Evolutionary conservation across 1,284 basidiomycete species (phyloP).

Genomic region (Malassezia restricta): DNA sequence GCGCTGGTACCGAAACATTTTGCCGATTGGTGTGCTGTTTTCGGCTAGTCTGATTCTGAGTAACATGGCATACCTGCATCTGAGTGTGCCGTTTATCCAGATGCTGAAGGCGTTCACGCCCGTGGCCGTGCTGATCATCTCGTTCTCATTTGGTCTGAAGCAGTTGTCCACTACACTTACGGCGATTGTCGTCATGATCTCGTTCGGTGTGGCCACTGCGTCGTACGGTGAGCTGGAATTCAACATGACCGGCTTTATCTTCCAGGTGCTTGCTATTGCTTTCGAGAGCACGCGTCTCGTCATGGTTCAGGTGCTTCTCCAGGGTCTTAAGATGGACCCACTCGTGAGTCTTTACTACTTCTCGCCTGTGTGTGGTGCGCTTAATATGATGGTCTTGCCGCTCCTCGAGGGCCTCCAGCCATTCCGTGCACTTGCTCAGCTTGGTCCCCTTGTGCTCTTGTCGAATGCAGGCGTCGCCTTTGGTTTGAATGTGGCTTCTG

Average conservation of each 20-base stretch:
- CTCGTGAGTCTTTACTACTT: constrained; percentile 83
- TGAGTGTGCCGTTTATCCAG: constrained; percentile 85
- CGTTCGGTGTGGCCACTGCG: constrained; percentile 73
- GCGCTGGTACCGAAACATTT: constrained; percentile 57
- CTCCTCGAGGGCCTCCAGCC: constrained; percentile 82
- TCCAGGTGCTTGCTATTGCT: constrained; percentile 49
- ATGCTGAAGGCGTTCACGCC: constrained; percentile 99
- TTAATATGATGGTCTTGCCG: constrained; percentile 72
- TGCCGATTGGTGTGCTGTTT: constrained; percentile 86
- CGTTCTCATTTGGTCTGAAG: constrained; percentile 75
- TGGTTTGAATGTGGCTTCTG: constrained; percentile 79
- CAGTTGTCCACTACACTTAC: constrained; percentile 71
- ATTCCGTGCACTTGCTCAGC: constrained; percentile 60
- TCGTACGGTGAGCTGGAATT: constrained; percentile 77
- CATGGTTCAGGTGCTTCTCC: constrained; percentile 88
- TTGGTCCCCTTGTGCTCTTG: constrained; percentile 67
- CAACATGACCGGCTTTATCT: constrained; percentile 70
- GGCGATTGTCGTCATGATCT: constrained; percentile 82
- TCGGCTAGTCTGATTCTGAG: constrained; percentile 78
- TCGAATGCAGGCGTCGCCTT: constrained; percentile 81
- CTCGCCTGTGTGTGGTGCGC: constrained; percentile 62
- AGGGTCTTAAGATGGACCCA: constrained; percentile 90
- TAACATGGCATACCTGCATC: constrained; percentile 85
- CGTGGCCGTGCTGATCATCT: constrained; percentile 86
- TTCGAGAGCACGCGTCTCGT: constrained; percentile 83